phyloP scores from a whole-genome alignment of 441 rosid species.

The Erodium chrysanthum region DNA sequence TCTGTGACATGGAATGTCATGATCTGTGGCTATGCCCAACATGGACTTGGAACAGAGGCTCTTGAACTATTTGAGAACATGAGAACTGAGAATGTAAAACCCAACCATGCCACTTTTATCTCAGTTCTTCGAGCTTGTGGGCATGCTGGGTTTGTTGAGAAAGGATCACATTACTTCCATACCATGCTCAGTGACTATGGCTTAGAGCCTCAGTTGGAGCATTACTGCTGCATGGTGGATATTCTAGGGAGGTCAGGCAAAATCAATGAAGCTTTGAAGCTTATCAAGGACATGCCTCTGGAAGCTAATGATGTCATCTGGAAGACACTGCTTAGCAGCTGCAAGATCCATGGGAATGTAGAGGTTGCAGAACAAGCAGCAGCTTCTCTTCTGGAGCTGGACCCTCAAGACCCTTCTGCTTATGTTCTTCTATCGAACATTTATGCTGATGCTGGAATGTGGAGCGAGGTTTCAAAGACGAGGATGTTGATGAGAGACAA shows the following conservation, averaged over 20 bases:
- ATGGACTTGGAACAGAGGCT: conserved; percentile 77
- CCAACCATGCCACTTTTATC: background rate
- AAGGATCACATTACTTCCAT: conserved; percentile 53
- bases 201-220: conserved; percentile 66
- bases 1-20: conserved; percentile 87
- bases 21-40: conserved; percentile 79
- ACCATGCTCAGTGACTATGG: conserved; percentile 46
- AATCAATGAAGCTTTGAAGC: conserved; percentile 41
- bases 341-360: conserved; percentile 60
- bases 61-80: conserved; percentile 48
- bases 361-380: conserved; percentile 69
- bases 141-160: conserved; percentile 56
- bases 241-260: conserved; percentile 70
- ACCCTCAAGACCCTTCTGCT: conserved; percentile 66
- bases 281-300: conserved; percentile 56
- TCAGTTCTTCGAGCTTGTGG: conserved; percentile 48
- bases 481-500: conserved; percentile 53
- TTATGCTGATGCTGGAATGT: conserved; percentile 70
- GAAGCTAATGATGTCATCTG: conserved; percentile 72
- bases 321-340: conserved; percentile 70
- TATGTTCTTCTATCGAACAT: conserved; percentile 67
- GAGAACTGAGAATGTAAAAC: conserved; percentile 25
- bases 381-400: conserved; percentile 40
- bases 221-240: conserved; percentile 84
- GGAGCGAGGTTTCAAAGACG: conserved; percentile 52